A percentile compares a stretch with the other conserved stretches of the same genome.
phyloP scores from a whole-genome alignment of 1,139 yeast genomes.

The Tardiomyces blankii region DNA sequence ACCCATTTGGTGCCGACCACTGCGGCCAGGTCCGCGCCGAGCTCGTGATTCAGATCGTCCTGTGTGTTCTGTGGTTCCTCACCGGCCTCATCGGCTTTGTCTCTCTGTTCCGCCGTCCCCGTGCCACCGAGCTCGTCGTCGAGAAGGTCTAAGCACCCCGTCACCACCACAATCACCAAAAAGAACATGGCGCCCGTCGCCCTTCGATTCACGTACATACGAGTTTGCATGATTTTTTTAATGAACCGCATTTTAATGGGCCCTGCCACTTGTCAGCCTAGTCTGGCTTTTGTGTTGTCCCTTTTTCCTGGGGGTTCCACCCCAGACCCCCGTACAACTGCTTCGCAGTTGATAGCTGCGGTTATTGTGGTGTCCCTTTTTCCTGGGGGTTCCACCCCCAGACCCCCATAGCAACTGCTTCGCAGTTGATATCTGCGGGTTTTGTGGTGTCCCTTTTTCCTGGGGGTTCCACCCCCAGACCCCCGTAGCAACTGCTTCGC shows the following conservation, averaged over 20 bases:
- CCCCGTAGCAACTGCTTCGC: too few species aligned
- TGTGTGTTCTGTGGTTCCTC: conserved; percentile 18
- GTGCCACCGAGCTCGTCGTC: not conserved
- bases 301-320: too few species aligned
- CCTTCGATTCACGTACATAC: not conserved
- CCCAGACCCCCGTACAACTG: too few species aligned
- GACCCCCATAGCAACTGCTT: too few species aligned
- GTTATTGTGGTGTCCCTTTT: too few species aligned
- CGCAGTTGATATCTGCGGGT: too few species aligned
- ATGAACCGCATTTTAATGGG: not conserved
- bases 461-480: too few species aligned
- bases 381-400: too few species aligned
- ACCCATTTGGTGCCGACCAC: conserved; percentile 21
- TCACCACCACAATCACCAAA: not conserved
- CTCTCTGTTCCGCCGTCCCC: conserved; percentile 6
- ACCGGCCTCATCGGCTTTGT: conserved; percentile 16
- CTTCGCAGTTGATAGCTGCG: too few species aligned
- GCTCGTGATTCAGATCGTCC: conserved; percentile 18
- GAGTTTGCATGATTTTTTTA: not conserved
- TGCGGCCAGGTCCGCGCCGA: conserved; percentile 24
- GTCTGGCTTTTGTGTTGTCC: not conserved
- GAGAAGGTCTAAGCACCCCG: not conserved
- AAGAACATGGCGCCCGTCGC: not conserved
- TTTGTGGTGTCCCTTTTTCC: too few species aligned
- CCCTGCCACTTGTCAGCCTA: too few species aligned